Evolutionary conservation across 495 filamentous ascomycete genomes (phyloP).

Genomic region (Talaromyces stipitatus): DNA sequence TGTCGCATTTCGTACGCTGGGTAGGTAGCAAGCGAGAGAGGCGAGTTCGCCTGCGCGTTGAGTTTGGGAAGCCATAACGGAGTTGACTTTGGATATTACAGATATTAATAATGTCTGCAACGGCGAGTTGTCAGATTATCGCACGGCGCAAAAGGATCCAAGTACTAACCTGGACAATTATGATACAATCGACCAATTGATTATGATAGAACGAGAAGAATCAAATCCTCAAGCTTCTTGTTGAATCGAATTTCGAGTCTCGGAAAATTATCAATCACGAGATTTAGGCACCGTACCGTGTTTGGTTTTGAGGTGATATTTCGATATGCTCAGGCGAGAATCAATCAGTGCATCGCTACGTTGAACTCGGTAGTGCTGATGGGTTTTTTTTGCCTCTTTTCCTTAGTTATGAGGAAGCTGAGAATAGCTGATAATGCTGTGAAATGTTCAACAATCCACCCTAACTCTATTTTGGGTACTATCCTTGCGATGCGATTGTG

Average conservation of each 20-base stretch:
- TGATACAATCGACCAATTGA: neutral
- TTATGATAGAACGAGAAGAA: no score
- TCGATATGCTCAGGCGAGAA: neutral
- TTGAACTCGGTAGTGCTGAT: neutral
- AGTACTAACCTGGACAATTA: neutral
- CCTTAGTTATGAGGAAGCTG: neutral
- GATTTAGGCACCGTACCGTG: neutral
- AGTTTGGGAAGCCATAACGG: neutral
- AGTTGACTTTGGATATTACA: neutral
- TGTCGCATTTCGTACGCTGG: constrained; percentile 6
- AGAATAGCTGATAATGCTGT: neutral
- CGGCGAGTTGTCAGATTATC: neutral
- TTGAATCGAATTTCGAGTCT: neutral
- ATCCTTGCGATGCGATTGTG: neutral
- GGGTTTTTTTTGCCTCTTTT: neutral
- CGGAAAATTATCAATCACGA: neutral
- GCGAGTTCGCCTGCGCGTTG: neutral
- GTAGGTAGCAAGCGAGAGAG: constrained; percentile 29
- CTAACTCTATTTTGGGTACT: neutral
- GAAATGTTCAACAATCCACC: neutral
- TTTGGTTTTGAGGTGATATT: neutral
- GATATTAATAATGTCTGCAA: neutral
- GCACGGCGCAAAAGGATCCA: neutral
- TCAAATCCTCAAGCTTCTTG: neutral
- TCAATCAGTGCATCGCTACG: neutral